Evolutionary conservation across 306 rosid species (phyloP).

Genomic region (Cicer cuneatum): DNA sequence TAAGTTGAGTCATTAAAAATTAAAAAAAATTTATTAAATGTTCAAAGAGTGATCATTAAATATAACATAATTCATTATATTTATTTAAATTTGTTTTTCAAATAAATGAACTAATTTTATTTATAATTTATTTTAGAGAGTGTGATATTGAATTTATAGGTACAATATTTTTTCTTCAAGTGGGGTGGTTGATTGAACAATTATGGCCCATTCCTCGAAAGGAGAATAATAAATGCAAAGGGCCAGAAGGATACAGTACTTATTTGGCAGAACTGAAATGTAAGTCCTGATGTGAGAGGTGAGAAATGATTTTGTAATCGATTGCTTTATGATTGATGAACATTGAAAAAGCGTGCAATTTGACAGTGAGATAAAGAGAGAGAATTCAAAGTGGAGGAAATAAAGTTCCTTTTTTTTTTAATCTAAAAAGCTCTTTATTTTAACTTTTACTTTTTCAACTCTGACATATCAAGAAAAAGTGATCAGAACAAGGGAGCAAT

Average conservation of each 20-base stretch:
- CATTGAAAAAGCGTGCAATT: conserved; percentile 44
- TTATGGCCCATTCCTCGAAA: conserved; percentile 58
- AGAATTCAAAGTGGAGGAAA: conserved; percentile 21
- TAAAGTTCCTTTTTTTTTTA: not conserved
- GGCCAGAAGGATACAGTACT: conserved; percentile 63
- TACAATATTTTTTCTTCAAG: not conserved
- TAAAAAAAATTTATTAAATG: too few species aligned
- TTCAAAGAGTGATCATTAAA: too few species aligned
- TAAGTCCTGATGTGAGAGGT: conserved; percentile 65
- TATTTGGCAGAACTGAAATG: conserved; percentile 68
- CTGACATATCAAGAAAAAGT: conserved; percentile 54
- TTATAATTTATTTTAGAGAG: too few species aligned
- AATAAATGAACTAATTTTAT: too few species aligned
- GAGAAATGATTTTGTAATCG: conserved; percentile 96
- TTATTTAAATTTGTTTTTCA: too few species aligned
- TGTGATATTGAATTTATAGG: too few species aligned
- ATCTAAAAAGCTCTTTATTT: conserved; percentile 5
- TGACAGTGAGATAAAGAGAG: conserved; percentile 43
- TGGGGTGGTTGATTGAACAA: conserved; percentile 39
- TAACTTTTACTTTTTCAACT: conserved; percentile 47
- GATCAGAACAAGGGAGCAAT: conserved; percentile 37
- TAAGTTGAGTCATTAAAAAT: too few species aligned
- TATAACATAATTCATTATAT: too few species aligned
- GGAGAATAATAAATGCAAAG: conserved; percentile 58
- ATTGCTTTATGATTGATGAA: conserved; percentile 91